Evolutionary conservation across 164 flowering plant genomes (phyloP), one percentile per base, ranked within the genome.

Genomic region (Vitis rotundifolia): DNA sequence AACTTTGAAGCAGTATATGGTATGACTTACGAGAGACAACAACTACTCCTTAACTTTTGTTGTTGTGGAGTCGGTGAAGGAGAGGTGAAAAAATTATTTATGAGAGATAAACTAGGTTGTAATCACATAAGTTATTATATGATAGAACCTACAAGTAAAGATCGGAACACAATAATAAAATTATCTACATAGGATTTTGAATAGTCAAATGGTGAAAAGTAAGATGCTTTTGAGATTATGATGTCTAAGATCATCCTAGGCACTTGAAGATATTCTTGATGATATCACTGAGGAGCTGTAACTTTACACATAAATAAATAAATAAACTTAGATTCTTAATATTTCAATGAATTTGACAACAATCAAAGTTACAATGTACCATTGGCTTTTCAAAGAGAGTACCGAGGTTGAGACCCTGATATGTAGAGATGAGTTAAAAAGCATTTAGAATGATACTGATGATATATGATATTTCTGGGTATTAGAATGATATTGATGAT

Each of bases 331-430:
- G 22, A 57, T 18, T n/a, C 8, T 8, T 10, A 57, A 5, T 18
- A 18, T 19, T 10, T 19, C 60, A 5, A 19, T 10, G 16, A 8
- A 54, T 3, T 50, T 13, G 19, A 18, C 18, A n/a, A 57, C 16
- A 1, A 57, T 18, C 5, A 1, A 57, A 57, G 60, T 29, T n/a
- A 44, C 26, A 19, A 58, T 44, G 28, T 82, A 94, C 98, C 93
- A 89, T 87, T 78, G 87, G 94, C 77, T 89, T 94, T 69, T 94
- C 98, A 79, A 94, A 94, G 51, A 94, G 86, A 64, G 72, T 71
- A 72, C 90, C 70, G 28, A 94, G 95, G 79, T 94, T 94, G 72
- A 94, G 92, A 76, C 98, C 98, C 84, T 92, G 98, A 49, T 97
- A 91, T 69, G 83, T 94, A 28, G 98, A 92, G 53, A 94, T 94